These are phyloP conservation scores for Rhododendron williamsianum DNA, from an alignment of 148 eudicot species.

Conservation along the genomic window DNA sequence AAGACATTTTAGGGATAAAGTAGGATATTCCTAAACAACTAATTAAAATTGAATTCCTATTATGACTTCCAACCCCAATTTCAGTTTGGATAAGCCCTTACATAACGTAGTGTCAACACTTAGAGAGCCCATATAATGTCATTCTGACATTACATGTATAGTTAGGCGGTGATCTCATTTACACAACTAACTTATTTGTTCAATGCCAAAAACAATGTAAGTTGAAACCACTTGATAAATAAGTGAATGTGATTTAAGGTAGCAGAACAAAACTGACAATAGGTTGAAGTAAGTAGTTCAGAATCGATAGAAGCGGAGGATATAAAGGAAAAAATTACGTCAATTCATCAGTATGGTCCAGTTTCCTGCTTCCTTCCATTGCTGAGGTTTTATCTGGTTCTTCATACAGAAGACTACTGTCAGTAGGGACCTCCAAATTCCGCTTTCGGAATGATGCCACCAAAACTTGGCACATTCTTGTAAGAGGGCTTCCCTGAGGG, in stretches of 20 bases:
- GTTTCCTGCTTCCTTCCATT: constrained; percentile 38
- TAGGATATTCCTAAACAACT: not conserved
- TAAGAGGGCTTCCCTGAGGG: constrained; percentile 43
- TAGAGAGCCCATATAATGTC: not conserved
- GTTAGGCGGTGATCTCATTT: not conserved
- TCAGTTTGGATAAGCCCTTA: not conserved
- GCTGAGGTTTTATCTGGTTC: constrained; percentile 32
- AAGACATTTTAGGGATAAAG: not conserved
- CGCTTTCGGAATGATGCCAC: constrained; percentile 39
- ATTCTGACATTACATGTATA: not conserved
- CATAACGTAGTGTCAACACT: not conserved
- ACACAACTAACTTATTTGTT: not conserved
- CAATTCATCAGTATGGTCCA: constrained; percentile 38
- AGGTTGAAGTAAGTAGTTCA: not conserved
- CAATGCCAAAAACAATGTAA: not conserved
- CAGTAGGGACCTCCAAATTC: constrained; percentile 27
- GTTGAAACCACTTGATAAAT: not conserved
- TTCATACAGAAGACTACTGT: constrained; percentile 31
- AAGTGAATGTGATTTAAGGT: not conserved
- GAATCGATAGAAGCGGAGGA: not conserved
- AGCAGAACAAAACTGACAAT: not conserved
- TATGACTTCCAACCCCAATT: not conserved
- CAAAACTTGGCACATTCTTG: constrained; percentile 45
- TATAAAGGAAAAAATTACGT: constrained; percentile 21
- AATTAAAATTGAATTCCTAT: not conserved